Evolutionary conservation across 2,329 filamentous ascomycete species (phyloP), one percentile per base, ranked within the genome.

Genomic region (Aureobasidium sp.): DNA sequence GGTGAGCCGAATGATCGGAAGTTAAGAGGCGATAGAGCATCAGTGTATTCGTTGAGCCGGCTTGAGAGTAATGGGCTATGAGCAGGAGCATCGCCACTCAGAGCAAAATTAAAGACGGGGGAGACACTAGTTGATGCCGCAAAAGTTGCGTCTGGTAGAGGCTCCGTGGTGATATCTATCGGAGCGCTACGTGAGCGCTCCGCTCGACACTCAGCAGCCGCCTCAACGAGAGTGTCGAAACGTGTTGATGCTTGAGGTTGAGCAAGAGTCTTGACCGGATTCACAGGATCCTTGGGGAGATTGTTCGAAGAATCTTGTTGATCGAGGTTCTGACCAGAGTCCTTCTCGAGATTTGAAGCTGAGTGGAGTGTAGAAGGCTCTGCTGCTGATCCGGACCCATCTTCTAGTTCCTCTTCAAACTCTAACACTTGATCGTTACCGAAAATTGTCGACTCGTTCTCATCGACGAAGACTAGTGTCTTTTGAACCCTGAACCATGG

Each of bases 361-460:
- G 19, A 14, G 6, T 3, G 6, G 12, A 24, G 12, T 34, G n/a
- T 19, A 11, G 14, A 12, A 7, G 30, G 3, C 2, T 25, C n/a
- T 24, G 12, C 6, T 35, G n/a, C 17, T 38, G 16, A 19, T 2
- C 11, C 17, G 27, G 40, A 14, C n/a, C n/a, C n/a, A n/a, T 47
- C 29, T 17, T 19, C 29, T 17, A 6, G 1, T 8, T 35, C 21
- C 3, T 35, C 21, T 2, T 47, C 21, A 7, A 35, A 25, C 7
- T 47, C 21, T 16, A 35, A 6, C 8, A 17, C 8, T 12, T 47
- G 29, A 11, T 11, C 42, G 14, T 34, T 25, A 4, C 30, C 30
- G n/a, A 35, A 47, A 7, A 47, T 35, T 7, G 45, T 38, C 5
- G 34, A 39, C 16, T 30, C 44, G n/a, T 48, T 39, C 22, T 49